phyloP scores from a whole-genome alignment of 768 basidiomycete species.

The Lactifluus echinatus region DNA sequence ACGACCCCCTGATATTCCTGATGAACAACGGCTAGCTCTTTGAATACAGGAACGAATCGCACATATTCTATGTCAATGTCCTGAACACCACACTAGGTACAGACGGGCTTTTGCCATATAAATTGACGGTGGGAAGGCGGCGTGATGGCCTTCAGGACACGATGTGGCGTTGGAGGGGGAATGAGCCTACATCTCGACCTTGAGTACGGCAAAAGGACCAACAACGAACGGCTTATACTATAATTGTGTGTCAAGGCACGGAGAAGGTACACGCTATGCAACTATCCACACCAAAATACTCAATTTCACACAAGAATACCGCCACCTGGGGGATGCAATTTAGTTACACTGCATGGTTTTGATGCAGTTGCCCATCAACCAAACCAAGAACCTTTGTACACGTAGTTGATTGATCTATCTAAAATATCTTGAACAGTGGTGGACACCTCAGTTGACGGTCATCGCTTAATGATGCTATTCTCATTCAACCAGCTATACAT shows the following conservation, averaged over 20 bases:
- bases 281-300: not conserved
- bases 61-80: conserved; percentile 46
- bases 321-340: conserved; percentile 36
- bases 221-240: conserved; percentile 37
- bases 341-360: conserved; percentile 39
- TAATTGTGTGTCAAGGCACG: not conserved
- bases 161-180: conserved; percentile 46
- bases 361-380: conserved; percentile 18
- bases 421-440: conserved; percentile 20
- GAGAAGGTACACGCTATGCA: not conserved
- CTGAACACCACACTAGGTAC: conserved; percentile 31
- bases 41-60: conserved; percentile 47
- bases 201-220: conserved; percentile 35
- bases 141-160: conserved; percentile 35
- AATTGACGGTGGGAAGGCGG: conserved; percentile 34
- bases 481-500: not conserved
- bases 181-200: conserved; percentile 41
- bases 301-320: not conserved
- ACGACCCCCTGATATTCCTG: conserved; percentile 42
- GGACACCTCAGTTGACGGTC: not conserved
- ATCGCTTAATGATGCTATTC: conserved; percentile 29
- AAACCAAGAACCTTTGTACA: conserved; percentile 19
- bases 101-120: not conserved
- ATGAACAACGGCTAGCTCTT: conserved; percentile 43
- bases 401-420: not conserved